phyloP scores from a whole-genome alignment of 2,329 filamentous ascomycete genomes.

The Calonectria multiphialidica region DNA sequence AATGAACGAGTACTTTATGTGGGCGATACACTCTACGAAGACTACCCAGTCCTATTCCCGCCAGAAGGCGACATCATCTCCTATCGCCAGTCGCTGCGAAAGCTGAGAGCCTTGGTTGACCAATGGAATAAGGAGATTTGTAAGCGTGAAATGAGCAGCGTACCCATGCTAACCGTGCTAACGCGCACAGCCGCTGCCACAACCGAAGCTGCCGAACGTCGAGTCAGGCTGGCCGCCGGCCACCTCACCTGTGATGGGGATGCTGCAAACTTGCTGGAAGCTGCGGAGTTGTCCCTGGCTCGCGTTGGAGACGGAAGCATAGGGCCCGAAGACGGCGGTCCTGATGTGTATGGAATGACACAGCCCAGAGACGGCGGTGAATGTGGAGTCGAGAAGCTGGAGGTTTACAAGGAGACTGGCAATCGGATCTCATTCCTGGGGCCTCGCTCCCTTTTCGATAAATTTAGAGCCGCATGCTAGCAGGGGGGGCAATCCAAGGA shows the following conservation, averaged over 20 bases:
- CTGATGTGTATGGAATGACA: neutral
- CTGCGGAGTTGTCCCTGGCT: neutral
- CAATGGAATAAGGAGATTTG: neutral
- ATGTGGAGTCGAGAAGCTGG: neutral
- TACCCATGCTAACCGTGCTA: neutral
- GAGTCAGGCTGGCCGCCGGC: neutral
- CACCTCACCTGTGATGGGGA: neutral
- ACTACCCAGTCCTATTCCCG: slow-evolving; percentile 38
- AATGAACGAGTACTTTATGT: slow-evolving; percentile 57
- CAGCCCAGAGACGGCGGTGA: neutral
- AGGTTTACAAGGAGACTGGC: neutral
- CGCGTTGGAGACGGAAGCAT: neutral
- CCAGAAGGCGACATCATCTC: slow-evolving; percentile 15
- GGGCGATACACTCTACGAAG: slow-evolving; percentile 60
- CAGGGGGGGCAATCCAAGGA: neutral
- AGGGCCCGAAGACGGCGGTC: neutral
- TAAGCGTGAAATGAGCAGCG: neutral
- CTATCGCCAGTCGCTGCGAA: neutral
- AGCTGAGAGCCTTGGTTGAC: neutral
- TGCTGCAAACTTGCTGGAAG: neutral
- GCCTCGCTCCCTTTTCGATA: neutral
- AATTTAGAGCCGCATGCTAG: neutral
- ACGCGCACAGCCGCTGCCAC: neutral
- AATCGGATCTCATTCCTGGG: neutral
- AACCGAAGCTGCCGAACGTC: too few relatives aligned